These are phyloP conservation scores for Perkinsus marinus DNA, from an alignment of 169 alveolate genomes.

Conservation along the genomic window DNA sequence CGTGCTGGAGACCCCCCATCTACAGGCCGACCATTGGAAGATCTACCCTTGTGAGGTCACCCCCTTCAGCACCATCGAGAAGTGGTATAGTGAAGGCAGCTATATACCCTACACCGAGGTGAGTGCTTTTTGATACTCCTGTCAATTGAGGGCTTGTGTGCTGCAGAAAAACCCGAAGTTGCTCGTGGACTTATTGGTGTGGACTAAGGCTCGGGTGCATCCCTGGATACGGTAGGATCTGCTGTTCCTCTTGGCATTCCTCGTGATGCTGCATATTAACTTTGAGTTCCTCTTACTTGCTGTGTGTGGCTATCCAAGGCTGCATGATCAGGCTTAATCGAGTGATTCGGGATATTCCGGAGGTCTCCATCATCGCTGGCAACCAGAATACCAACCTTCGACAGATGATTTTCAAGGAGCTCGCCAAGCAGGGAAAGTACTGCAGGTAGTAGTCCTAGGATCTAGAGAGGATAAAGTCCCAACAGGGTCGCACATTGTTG, in stretches of 20 bases:
- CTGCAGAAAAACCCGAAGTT: slow-evolving; percentile 35
- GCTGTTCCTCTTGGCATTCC: background rate
- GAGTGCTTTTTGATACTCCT: background rate
- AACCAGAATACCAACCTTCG: slow-evolving; percentile 77
- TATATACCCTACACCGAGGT: slow-evolving; percentile 67
- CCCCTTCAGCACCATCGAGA: slow-evolving; percentile 73
- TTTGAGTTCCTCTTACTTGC: no score
- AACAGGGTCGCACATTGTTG: no score
- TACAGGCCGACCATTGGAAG: slow-evolving; percentile 90
- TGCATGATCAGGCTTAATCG: slow-evolving; percentile 44
- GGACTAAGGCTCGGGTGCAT: slow-evolving; percentile 71
- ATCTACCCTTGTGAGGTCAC: slow-evolving; percentile 84
- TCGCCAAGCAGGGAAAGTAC: slow-evolving; percentile 51
- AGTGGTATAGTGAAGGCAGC: slow-evolving; percentile 60
- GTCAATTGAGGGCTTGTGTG: background rate
- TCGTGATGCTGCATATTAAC: background rate
- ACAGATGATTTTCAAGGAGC: slow-evolving; percentile 53
- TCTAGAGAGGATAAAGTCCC: background rate
- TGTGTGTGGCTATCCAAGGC: background rate
- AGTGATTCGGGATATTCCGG: slow-evolving; percentile 82
- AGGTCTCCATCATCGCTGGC: slow-evolving; percentile 81
- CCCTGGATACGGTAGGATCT: slow-evolving; percentile 71
- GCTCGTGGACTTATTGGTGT: slow-evolving; percentile 39
- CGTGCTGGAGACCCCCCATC: slow-evolving; percentile 53
- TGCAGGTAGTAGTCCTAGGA: slow-evolving; percentile 33